Evolutionary conservation across 495 filamentous ascomycete genomes (phyloP).

Genomic region (Lasiosphaeria hispida): DNA sequence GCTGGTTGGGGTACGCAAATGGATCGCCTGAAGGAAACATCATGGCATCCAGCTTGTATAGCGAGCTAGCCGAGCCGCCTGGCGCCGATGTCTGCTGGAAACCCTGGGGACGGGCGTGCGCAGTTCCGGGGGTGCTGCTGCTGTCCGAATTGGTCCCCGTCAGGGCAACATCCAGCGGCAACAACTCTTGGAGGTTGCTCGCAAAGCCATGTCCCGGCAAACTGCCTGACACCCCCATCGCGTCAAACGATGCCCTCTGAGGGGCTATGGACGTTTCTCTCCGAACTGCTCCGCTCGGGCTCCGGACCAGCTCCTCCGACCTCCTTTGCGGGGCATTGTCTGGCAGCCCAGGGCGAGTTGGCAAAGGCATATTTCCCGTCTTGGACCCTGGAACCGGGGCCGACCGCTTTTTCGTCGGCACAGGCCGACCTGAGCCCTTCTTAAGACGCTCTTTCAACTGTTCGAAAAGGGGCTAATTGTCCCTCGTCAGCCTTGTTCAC

Average conservation of each 20-base stretch:
- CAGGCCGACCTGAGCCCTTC: conserved; percentile 36
- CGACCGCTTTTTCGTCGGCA: conserved; percentile 55
- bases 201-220: conserved; percentile 27
- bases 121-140: conserved; percentile 19
- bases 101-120: conserved; percentile 18
- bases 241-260: conserved; percentile 36
- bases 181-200: conserved; percentile 28
- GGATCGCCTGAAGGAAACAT: conserved; percentile 93
- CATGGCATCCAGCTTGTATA: conserved; percentile 77
- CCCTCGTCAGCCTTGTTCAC: not conserved
- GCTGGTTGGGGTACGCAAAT: conserved; percentile 85
- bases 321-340: conserved; percentile 32
- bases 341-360: conserved; percentile 27
- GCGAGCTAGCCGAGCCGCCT: conserved; percentile 40
- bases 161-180: conserved; percentile 32
- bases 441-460: conserved; percentile 69
- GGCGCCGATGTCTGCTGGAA: conserved; percentile 30
- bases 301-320: conserved; percentile 51
- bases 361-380: conserved; percentile 22
- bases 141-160: conserved; percentile 24
- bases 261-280: conserved; percentile 22
- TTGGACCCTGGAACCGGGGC: conserved; percentile 54
- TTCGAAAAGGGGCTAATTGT: conserved; percentile 67
- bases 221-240: conserved; percentile 26
- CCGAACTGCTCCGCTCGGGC: conserved; percentile 26